Percentiles rank a stretch among this genome's conserved stretches.
Evolutionary conservation across 2,329 filamentous ascomycete species (phyloP).

Genomic region (Fusarium subtropicale): DNA sequence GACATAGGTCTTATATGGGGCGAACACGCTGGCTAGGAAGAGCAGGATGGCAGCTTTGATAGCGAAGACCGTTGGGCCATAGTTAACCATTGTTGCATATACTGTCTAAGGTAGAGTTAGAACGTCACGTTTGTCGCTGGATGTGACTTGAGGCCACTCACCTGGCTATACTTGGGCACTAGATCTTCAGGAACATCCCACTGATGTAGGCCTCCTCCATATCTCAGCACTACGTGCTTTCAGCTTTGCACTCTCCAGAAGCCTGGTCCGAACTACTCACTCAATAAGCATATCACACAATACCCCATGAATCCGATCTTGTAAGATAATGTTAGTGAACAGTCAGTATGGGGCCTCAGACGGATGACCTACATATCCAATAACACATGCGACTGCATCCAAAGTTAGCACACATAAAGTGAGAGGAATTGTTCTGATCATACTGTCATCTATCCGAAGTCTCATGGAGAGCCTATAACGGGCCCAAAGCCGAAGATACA

Average conservation of each 20-base stretch:
- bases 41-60: conserved; percentile 32
- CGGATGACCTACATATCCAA: conserved; percentile 15
- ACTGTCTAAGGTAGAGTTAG: conserved; percentile 3
- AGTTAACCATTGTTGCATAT: conserved; percentile 35
- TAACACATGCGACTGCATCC: conserved; percentile 18
- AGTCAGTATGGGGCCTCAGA: rapidly evolving
- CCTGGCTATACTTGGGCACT: conserved; percentile 20
- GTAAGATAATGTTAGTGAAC: rapidly evolving
- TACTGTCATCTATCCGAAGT: conserved; percentile 24
- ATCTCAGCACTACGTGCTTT: neutral
- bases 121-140: rapidly evolving
- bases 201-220: conserved; percentile 27
- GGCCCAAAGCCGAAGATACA: conserved; percentile 20
- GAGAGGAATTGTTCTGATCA: neutral
- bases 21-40: conserved; percentile 23
- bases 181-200: conserved; percentile 31
- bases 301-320: conserved; percentile 36
- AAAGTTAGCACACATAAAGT: rapidly evolving
- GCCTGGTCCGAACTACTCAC: neutral
- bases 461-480: conserved; percentile 26
- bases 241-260: rapidly evolving
- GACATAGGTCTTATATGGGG: conserved; percentile 29
- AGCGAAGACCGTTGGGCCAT: conserved; percentile 30
- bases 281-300: conserved; percentile 21
- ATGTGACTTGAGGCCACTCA: neutral